Evolutionary conservation across 768 basidiomycete genomes (phyloP), one percentile per base, ranked within the genome.

Genomic region (Daedaleopsis nitida): DNA sequence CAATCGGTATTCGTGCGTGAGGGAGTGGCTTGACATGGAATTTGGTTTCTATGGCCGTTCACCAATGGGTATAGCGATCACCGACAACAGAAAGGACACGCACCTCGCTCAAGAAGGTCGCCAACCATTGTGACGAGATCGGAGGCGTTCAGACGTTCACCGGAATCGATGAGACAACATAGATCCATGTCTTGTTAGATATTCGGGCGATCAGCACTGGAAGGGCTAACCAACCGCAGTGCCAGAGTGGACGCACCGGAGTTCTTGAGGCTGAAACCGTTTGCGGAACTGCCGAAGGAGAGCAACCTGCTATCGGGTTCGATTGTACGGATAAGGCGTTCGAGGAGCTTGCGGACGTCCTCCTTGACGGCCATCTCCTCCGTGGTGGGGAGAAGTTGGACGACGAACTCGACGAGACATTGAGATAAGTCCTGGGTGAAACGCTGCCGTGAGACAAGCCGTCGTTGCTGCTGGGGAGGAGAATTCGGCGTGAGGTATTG

Each of bases 1-100:
- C 94, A 72, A 99, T 99, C 37, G 96, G 96, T 81, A 98, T 98
- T 69, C 96, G 90, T 12, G 96, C 96, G 76, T 95, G 91, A 11
- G 96, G 96, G 23, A 99, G 80, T 12, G 94, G 89, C 75, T 98
- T 98, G 78, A 98, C 96, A 70, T 91, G 87, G 72, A 96, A 96
- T 73, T 95, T 95, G 39, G 94, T 96, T 79, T 97, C 94, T 95
- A 73, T 11, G 21, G 47, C 1, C 23, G 47, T 49, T 49, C 12
- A 21, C 50, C 59, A 53, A 54, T 65, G 81, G 86, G 65, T 70
- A 94, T 94, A 92, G 73, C 92, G 86, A 79, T 96, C 92, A 27
- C 96, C 86, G 62, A 97, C 80, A 74, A 17, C 52, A 52, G 47
- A 43, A 32, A 52, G 17, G 19, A 17, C 48, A 81, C 86, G 63